Evolutionary conservation across 768 basidiomycete genomes (phyloP), one percentile per base, ranked within the genome.

Genomic region (Naematelia aurantialba): DNA sequence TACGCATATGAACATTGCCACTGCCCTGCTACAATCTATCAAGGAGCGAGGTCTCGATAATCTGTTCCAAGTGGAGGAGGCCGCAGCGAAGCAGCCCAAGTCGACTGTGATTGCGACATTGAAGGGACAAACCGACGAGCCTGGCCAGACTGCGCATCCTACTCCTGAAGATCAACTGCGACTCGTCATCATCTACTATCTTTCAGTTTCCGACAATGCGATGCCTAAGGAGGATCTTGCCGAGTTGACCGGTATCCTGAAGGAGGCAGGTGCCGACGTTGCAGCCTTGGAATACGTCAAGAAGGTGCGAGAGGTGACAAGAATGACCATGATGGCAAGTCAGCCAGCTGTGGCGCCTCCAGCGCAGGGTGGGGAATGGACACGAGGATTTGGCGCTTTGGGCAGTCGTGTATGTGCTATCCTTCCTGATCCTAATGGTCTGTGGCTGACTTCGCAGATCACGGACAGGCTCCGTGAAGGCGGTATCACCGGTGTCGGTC

Each of bases 1-100:
- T 76, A 91, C 93, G 2, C 96, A 99, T 75, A 98, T 99, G 93
- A 97, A 98, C 78, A 94, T 99, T 56, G 94, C 94, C 34, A 96
- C 93, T 12, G 88, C 93, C 17, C 79, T 99, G 10, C 80, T 99
- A 26, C 91, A 94, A 74, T 87, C 96, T 34, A 96, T 99, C 80
- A 97, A 97, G 79, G 86, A 86, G 59, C 85, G 96, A 31, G 91
- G 89, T 2, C 82, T 99, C 29, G 96, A 99, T 76, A 94, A 94
- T 70, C 81, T 99, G n/a, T 98, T 96, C 80, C 92, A 92, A 70
- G 86, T 87, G 26, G 96, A 99, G 80, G 96, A 99, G 77, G 85
- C 86, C 3, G 88, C 89, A 63, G 82, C 82, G 25, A 91, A 91
- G 74, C 91, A 96, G 85, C 88, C 85, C 17, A 85, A 89, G 29